Percentiles rank a stretch among this genome's conserved stretches.
Evolutionary conservation across 768 basidiomycete genomes (phyloP).

Genomic region (Tulasnella sp.): DNA sequence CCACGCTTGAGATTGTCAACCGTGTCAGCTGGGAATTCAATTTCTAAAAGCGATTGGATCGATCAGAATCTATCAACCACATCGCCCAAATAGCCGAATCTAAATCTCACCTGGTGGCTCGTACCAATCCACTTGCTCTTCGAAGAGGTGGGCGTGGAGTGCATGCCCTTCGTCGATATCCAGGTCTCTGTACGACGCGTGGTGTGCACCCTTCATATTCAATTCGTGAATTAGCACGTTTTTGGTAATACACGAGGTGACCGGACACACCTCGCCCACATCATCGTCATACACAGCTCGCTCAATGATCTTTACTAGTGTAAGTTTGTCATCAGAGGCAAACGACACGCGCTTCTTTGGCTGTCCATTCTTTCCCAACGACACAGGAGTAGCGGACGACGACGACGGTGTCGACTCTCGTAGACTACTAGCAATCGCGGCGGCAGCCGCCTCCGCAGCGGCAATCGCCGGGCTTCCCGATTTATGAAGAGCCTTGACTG

Average conservation of each 20-base stretch:
- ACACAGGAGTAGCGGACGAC: constrained; percentile 1
- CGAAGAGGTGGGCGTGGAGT: constrained; percentile 70
- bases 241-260: constrained; percentile 29
- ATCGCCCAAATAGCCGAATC: constrained; percentile 17
- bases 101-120: constrained; percentile 68
- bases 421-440: constrained; percentile 7
- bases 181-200: constrained; percentile 57
- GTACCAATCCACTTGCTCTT: constrained; percentile 81
- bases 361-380: constrained; percentile 36
- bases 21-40: constrained; percentile 56
- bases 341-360: constrained; percentile 77
- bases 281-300: constrained; percentile 87
- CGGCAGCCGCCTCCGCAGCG: constrained; percentile 39
- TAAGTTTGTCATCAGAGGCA: constrained; percentile 69
- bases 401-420: constrained; percentile 20
- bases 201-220: constrained; percentile 59
- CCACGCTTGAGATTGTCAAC: constrained; percentile 54
- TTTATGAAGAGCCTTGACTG: constrained; percentile 69
- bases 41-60: constrained; percentile 37
- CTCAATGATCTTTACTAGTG: constrained; percentile 74
- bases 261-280: constrained; percentile 71
- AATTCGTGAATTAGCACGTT: constrained; percentile 12
- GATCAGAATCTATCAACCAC: background rate
- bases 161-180: constrained; percentile 85
- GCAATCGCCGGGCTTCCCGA: constrained; percentile 60